Evolutionary conservation across 1,139 yeast genomes (phyloP).

Genomic region (Scheffersomyces quercinus): DNA sequence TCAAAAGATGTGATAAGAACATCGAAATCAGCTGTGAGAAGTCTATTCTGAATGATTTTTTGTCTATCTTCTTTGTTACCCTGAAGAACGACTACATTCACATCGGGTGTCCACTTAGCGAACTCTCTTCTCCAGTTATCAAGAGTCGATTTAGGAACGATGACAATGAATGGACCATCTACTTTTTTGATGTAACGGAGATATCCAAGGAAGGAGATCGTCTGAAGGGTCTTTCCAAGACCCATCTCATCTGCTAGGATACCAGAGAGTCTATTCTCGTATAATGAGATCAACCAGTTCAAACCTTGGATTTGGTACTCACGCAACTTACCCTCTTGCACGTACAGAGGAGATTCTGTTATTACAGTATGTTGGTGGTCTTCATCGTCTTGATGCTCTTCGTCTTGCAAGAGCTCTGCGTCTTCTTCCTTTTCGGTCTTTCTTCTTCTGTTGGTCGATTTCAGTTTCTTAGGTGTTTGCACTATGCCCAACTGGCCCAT

Average conservation of each 20-base stretch:
- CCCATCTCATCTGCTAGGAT: slow-evolving; percentile 55
- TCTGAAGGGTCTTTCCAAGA: slow-evolving; percentile 49
- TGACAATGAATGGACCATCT: slow-evolving; percentile 89
- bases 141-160: slow-evolving; percentile 92
- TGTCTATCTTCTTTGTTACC: slow-evolving; percentile 82
- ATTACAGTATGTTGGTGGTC: slow-evolving; percentile 56
- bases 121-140: slow-evolving; percentile 97
- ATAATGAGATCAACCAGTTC: slow-evolving; percentile 47
- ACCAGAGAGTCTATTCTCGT: slow-evolving; percentile 47
- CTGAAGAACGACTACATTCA: slow-evolving; percentile 78
- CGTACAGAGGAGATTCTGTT: slow-evolving; percentile 77
- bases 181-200: slow-evolving; percentile 72
- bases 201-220: slow-evolving; percentile 73
- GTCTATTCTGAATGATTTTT: slow-evolving; percentile 55
- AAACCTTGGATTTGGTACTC: slow-evolving; percentile 67
- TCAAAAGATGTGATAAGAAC: slow-evolving; percentile 90
- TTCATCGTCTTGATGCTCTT: slow-evolving; percentile 55
- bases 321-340: slow-evolving; percentile 64
- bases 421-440: slow-evolving; percentile 92
- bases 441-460: slow-evolving; percentile 36
- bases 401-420: slow-evolving; percentile 80
- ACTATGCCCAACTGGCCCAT: slow-evolving; percentile 12
- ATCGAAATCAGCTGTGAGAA: slow-evolving; percentile 79
- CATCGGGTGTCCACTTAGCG: slow-evolving; percentile 95
- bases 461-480: slow-evolving; percentile 11